These are phyloP conservation scores for Mycena citricolor DNA, from an alignment of 1,284 basidiomycete genomes.

Conservation along the genomic window DNA sequence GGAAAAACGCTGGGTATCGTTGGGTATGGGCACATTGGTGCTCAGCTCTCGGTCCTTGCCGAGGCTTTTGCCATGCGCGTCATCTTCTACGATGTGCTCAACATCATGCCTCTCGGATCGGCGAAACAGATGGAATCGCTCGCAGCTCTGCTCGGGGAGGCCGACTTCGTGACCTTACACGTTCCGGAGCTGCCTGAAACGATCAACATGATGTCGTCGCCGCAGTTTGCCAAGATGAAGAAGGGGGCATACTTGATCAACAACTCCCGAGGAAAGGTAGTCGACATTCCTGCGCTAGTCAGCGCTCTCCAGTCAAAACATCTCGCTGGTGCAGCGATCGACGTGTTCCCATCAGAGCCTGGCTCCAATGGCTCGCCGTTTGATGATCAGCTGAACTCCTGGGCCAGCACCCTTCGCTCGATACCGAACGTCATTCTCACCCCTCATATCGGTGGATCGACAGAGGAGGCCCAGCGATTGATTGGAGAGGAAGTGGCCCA, in stretches of 20 bases:
- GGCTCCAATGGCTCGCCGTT: constrained; percentile 88
- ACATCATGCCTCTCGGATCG: constrained; percentile 96
- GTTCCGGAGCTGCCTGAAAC: constrained; percentile 97
- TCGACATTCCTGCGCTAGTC: constrained; percentile 92
- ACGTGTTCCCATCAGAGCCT: constrained; percentile 95
- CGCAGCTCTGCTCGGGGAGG: constrained; percentile 70
- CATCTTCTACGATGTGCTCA: constrained; percentile 93
- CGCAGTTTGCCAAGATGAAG: constrained; percentile 91
- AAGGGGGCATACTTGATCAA: constrained; percentile 95
- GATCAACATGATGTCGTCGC: constrained; percentile 85
- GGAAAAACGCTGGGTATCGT: constrained; percentile 98
- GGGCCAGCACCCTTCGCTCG: constrained; percentile 72
- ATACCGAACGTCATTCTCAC: constrained; percentile 92
- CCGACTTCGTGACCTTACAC: constrained; percentile 96
- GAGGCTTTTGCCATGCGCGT: constrained; percentile 97
- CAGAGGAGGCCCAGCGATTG: constrained; percentile 97
- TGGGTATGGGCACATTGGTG: constrained; percentile 98
- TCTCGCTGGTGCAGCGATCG: constrained; percentile 91
- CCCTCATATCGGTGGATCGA: constrained; percentile 98
- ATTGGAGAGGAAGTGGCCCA: constrained; percentile 95
- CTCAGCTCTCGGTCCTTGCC: constrained; percentile 95
- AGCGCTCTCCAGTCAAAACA: constrained; percentile 81
- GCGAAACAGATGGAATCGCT: constrained; percentile 89
- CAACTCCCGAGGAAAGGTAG: constrained; percentile 94
- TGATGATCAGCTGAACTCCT: constrained; percentile 81